A percentile compares a stretch with the other conserved stretches of the same genome.
phyloP scores from a whole-genome alignment of 495 filamentous ascomycete genomes.

The Podospora pseudopauciseta region DNA sequence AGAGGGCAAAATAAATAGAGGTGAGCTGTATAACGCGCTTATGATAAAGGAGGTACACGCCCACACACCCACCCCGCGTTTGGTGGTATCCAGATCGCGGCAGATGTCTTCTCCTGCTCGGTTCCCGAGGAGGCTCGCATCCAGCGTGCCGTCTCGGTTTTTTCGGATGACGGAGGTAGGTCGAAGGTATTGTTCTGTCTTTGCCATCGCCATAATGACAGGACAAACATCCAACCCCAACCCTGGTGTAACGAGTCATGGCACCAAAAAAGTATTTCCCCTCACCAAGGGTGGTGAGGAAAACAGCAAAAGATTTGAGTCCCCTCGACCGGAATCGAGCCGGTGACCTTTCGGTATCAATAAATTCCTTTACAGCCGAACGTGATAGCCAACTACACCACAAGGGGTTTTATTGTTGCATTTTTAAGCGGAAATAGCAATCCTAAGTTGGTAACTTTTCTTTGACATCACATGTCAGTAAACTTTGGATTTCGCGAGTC shows the following conservation, averaged over 20 bases:
- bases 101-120: background rate
- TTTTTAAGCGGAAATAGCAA: too few species aligned
- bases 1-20: background rate
- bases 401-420: conserved; percentile 10
- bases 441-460: too few species aligned
- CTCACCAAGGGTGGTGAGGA: too few species aligned
- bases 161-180: background rate
- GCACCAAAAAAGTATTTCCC: too few species aligned
- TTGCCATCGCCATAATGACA: background rate
- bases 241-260: too few species aligned
- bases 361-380: conserved; percentile 15
- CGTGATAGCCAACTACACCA: conserved; percentile 15
- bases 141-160: background rate
- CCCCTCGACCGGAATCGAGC: conserved; percentile 14
- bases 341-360: conserved; percentile 15
- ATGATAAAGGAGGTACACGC: background rate
- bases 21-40: background rate
- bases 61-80: background rate
- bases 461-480: too few species aligned
- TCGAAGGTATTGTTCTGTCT: background rate
- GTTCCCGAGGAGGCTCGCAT: background rate
- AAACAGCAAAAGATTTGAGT: background rate
- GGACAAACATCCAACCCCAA: too few species aligned
- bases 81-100: background rate
- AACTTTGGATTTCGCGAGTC: too few species aligned